phyloP scores from a whole-genome alignment of 331 rosid species.

The Rosa hybrid region DNA sequence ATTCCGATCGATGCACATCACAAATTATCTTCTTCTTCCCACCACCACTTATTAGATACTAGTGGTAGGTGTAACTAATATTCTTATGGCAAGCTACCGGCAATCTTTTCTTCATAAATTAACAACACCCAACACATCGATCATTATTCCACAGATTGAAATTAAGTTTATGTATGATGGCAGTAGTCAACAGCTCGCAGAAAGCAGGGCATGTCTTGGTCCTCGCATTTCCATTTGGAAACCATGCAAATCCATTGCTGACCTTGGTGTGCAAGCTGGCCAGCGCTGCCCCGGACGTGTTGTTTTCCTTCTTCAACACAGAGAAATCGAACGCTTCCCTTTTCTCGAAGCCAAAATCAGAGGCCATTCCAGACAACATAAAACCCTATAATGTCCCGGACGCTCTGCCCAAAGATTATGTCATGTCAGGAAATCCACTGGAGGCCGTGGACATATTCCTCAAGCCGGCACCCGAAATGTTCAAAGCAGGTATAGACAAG shows the following conservation, averaged over 20 bases:
- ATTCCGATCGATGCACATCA: too few species aligned
- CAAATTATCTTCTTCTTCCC: too few species aligned
- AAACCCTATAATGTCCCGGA: slow-evolving; percentile 8
- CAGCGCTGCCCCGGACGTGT: neutral
- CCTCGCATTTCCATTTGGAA: slow-evolving; percentile 19
- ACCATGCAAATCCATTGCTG: neutral
- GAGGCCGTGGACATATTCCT: slow-evolving; percentile 40
- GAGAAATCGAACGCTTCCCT: neutral
- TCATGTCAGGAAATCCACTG: neutral
- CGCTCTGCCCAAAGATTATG: slow-evolving; percentile 18
- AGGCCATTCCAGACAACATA: neutral
- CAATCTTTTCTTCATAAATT: too few species aligned
- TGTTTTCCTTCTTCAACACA: slow-evolving; percentile 19
- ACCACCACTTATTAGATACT: too few species aligned
- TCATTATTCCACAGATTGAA: too few species aligned
- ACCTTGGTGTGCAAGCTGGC: slow-evolving; percentile 19
- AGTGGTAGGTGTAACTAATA: too few species aligned
- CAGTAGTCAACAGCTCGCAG: neutral
- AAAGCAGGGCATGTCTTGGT: slow-evolving; percentile 6
- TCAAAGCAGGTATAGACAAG: slow-evolving; percentile 22
- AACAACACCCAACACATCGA: too few species aligned
- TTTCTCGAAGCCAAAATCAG: neutral
- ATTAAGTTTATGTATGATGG: too few species aligned
- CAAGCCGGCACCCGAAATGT: slow-evolving; percentile 31
- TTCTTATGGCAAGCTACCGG: too few species aligned